Conservation (phyloP, 2,329 filamentous ascomycete species). For the Fusarium staphyleae region DNA sequence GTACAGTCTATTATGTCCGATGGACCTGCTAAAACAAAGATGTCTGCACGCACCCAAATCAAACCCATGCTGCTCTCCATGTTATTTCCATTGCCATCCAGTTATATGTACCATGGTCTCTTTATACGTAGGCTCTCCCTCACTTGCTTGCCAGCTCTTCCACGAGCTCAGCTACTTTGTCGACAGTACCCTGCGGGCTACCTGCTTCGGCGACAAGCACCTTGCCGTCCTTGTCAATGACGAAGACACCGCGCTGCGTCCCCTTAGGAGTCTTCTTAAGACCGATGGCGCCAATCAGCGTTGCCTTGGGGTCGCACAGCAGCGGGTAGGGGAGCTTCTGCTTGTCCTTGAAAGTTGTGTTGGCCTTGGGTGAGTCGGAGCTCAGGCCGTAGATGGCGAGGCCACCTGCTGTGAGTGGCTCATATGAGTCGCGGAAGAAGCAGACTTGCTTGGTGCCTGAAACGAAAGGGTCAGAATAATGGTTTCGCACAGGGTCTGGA, state of each 20-base stretch:
- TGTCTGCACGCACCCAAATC: neutral
- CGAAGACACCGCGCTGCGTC: constrained; percentile 86
- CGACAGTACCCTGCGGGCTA: constrained; percentile 78
- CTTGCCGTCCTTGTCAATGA: constrained; percentile 82
- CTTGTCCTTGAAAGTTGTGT: constrained; percentile 91
- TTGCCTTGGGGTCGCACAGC: constrained; percentile 79
- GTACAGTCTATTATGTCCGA: constrained; percentile 11
- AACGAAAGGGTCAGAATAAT: constrained; percentile 13
- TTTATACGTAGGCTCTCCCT: neutral
- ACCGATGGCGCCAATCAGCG: constrained; percentile 85
- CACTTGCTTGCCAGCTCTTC: constrained; percentile 48
- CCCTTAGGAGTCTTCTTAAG: constrained; percentile 84
- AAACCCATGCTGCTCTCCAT: neutral
- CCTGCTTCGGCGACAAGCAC: constrained; percentile 78
- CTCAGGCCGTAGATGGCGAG: constrained; percentile 91
- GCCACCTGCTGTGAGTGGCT: constrained; percentile 76
- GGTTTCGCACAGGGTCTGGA: neutral
- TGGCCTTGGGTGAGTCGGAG: constrained; percentile 85
- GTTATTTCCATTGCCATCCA: neutral
- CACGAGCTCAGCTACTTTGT: constrained; percentile 77
- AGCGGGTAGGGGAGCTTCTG: constrained; percentile 88
- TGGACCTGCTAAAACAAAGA: constrained; percentile 2
- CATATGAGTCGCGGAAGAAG: constrained; percentile 87
- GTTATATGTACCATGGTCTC: neutral
- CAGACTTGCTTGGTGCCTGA: constrained; percentile 92